Evolutionary conservation across 2,329 filamentous ascomycete genomes (phyloP), one percentile per base, ranked within the genome.

Genomic region (Pseudopyricularia javanii): DNA sequence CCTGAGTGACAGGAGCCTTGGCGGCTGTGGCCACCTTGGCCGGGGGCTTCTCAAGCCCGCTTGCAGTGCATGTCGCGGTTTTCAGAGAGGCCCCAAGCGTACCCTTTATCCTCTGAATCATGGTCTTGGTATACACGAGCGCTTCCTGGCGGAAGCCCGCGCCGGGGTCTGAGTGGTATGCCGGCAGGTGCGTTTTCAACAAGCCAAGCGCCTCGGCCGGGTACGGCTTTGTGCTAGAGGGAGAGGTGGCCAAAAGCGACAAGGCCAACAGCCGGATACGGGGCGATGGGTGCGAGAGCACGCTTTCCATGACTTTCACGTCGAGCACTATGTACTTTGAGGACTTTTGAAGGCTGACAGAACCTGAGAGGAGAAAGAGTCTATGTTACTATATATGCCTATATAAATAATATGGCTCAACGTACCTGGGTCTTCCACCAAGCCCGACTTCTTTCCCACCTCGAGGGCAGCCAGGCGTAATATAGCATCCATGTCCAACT

Each of bases 121-220:
- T 80, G 59, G 84, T 83, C 56, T 88, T 84, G 2, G 85, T 81
- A 56, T 87, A 79, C 24, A 82, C 82, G 26, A 91, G 74, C 2
- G 94, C 75, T 59, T 95, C 88, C 54, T 91, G 85, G 54, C 93
- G 82, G 58, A 91, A 86, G 60, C 91, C 89, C 6, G 91, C 83
- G 63, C 96, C 90, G 0, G 87, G 82, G 57, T 96, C 91, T 3
- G 88, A 81, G 63, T 94, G 85, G 57, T 91, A 81, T 15, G 83
- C 78, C 1, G 79, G 75, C 3, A 97, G 68, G 54, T 88, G 81
- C 33, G 70, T 73, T 52, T 75, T 75, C 2, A 97, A 70, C 12
- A 85, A 74, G 3, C 69, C 65, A 3, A 96, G 72, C 0, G 83
- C 76, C 9, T 71, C 74, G 0, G 68, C 61, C 0, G 83, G 83